Evolutionary conservation across 768 basidiomycete species (phyloP), one percentile per base, ranked within the genome.

Genomic region (Gyrodon lividus): DNA sequence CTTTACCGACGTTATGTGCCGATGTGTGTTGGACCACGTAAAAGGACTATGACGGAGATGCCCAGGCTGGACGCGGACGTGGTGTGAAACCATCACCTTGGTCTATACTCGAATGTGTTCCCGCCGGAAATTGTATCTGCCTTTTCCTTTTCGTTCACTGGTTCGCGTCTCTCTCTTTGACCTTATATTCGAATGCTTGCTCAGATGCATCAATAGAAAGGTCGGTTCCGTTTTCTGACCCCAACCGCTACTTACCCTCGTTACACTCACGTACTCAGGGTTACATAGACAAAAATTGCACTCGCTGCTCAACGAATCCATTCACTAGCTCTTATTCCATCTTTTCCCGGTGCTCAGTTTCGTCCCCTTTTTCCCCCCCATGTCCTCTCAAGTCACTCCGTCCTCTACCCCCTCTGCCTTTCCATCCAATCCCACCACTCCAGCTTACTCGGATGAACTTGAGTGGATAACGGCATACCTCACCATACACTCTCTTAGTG

Each of bases 401-500:
- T 51, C 52, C 19, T 46, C 52, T n/a, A 43, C 61, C 19, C 5
- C 33, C 38, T 47, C 59, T 6, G 31, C 57, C 6, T 38, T 48
- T 26, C 56, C 63, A 16, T 52, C 74, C 48, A 70, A 77, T 53
- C 74, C 80, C 1, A 65, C 74, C 16, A 74, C 73, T 10, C 81
- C 82, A 23, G 57, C 63, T 31, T 76, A 72, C 53, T 19, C 66
- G 16, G 73, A 81, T 55, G 70, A 74, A 53, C 59, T 72, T 16
- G 67, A 79, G 54, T 84, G 82, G 80, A 69, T 82, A 52, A 75
- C 72, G 5, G 77, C 80, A 41, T 86, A 84, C 60, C 67, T 86
- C 46, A 69, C 72, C 42, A 75, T 82, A 45, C 84, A 84, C 57
- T 76, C 75, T 19, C 73, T 83, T 42, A 80, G 78, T 59, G 51